Evolutionary conservation across 352 stramenopile species (phyloP).

Genomic region (Phytophthora citricola): DNA sequence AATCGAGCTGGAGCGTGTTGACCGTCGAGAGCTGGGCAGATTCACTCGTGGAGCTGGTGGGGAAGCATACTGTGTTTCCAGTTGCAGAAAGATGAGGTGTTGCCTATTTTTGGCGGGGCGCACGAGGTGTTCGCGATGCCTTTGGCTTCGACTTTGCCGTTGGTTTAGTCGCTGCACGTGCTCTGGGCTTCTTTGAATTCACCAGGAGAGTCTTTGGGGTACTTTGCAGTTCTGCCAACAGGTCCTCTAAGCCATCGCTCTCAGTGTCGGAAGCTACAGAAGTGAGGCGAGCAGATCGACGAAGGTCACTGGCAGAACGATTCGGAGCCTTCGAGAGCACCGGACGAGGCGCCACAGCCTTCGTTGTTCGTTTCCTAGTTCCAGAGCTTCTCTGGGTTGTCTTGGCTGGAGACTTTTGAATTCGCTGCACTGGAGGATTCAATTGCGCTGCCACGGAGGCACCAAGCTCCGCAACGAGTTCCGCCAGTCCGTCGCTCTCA

Average conservation of each 20-base stretch:
- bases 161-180: slow-evolving; percentile 11
- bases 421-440: neutral
- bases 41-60: slow-evolving; percentile 1
- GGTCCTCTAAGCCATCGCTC: slow-evolving; percentile 57
- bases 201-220: neutral
- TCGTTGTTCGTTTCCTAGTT: slow-evolving; percentile 10
- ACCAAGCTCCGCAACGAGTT: slow-evolving; percentile 54
- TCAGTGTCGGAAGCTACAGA: slow-evolving; percentile 49
- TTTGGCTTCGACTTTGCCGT: slow-evolving; percentile 8
- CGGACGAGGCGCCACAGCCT: neutral
- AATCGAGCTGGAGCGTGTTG: slow-evolving; percentile 31
- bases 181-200: slow-evolving; percentile 11
- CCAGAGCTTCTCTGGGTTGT: slow-evolving; percentile 1
- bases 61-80: neutral
- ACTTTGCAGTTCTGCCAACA: slow-evolving; percentile 55
- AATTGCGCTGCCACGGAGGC: slow-evolving; percentile 10
- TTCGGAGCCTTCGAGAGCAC: neutral
- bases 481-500: slow-evolving; percentile 58
- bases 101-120: slow-evolving; percentile 7
- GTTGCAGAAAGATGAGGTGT: neutral
- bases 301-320: neutral
- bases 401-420: neutral
- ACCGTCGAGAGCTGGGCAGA: slow-evolving; percentile 26
- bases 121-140: slow-evolving; percentile 2
- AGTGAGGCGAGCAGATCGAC: slow-evolving; percentile 36